Conservation (phyloP, 176 grass and related monocot species). For the Oryza longistaminata region DNA sequence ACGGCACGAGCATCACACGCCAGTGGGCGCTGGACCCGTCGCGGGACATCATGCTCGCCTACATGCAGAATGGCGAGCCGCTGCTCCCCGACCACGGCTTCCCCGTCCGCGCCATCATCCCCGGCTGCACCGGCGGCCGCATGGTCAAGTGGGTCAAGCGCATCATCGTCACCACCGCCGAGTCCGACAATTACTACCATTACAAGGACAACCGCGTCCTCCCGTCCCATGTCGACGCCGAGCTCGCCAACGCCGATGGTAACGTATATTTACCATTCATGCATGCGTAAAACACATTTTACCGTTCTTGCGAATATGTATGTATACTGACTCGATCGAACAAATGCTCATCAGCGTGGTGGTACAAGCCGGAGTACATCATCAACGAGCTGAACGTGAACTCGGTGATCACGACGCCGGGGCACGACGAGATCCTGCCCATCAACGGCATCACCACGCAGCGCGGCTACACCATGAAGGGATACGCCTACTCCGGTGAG, state of each 20-base stretch:
- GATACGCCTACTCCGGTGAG: slow-evolving; percentile 96
- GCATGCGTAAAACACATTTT: not conserved
- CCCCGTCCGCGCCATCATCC: slow-evolving; percentile 79
- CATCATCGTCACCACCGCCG: slow-evolving; percentile 68
- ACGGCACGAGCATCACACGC: slow-evolving; percentile 74
- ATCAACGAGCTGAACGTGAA: slow-evolving; percentile 97
- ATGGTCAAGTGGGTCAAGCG: slow-evolving; percentile 98
- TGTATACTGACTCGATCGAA: not conserved
- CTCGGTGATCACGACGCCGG: slow-evolving; percentile 91
- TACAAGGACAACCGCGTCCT: slow-evolving; percentile 92
- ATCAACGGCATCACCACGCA: slow-evolving; percentile 88
- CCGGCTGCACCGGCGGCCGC: slow-evolving; percentile 79
- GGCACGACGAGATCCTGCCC: slow-evolving; percentile 93
- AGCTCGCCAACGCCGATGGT: slow-evolving; percentile 94
- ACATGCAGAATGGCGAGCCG: slow-evolving; percentile 88
- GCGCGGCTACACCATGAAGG: slow-evolving; percentile 73
- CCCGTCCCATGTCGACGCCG: slow-evolving; percentile 82
- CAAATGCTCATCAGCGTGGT: slow-evolving; percentile 63
- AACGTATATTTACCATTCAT: not conserved
- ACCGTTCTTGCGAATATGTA: not conserved
- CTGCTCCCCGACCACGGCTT: slow-evolving; percentile 75
- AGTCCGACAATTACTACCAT: slow-evolving; percentile 91
- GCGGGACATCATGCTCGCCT: slow-evolving; percentile 76
- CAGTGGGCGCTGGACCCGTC: slow-evolving; percentile 77
- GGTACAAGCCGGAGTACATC: slow-evolving; percentile 97